These are phyloP conservation scores for Vitis hybrid DNA, from an alignment of 177 flowering plant species.

Conservation along the genomic window DNA sequence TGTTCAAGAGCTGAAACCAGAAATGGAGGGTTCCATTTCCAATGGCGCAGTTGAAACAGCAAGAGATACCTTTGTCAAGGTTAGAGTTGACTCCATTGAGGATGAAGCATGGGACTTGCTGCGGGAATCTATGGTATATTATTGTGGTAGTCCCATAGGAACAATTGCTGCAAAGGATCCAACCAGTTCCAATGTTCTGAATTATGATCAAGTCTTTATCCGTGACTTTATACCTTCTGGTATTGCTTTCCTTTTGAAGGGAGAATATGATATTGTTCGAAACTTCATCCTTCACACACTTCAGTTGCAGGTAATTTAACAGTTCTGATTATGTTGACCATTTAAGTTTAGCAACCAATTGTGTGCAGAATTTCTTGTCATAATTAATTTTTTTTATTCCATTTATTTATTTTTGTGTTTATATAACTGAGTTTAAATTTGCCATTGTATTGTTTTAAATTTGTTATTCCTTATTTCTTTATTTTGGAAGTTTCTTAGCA, in stretches of 20 bases:
- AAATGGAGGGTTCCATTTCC: slow-evolving; percentile 12
- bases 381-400: too few species aligned
- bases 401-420: too few species aligned
- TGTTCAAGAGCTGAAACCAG: slow-evolving; percentile 16
- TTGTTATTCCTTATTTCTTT: too few species aligned
- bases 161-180: slow-evolving; percentile 62
- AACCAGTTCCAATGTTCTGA: slow-evolving; percentile 33
- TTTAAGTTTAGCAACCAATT: background rate
- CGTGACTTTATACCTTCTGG: slow-evolving; percentile 63
- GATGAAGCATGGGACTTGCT: slow-evolving; percentile 59
- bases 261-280: slow-evolving; percentile 58
- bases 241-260: slow-evolving; percentile 56
- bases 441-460: too few species aligned
- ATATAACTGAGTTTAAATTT: too few species aligned
- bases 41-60: slow-evolving; percentile 21
- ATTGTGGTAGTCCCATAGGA: slow-evolving; percentile 52
- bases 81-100: slow-evolving; percentile 29
- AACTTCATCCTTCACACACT: slow-evolving; percentile 56
- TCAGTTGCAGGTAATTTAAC: slow-evolving; percentile 50
- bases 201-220: slow-evolving; percentile 62
- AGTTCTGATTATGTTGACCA: background rate
- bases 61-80: slow-evolving; percentile 18
- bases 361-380: background rate
- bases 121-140: slow-evolving; percentile 45
- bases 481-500: too few species aligned